Evolutionary conservation across 257 asterid species (phyloP).

Genomic region (Eustoma russellianum): DNA sequence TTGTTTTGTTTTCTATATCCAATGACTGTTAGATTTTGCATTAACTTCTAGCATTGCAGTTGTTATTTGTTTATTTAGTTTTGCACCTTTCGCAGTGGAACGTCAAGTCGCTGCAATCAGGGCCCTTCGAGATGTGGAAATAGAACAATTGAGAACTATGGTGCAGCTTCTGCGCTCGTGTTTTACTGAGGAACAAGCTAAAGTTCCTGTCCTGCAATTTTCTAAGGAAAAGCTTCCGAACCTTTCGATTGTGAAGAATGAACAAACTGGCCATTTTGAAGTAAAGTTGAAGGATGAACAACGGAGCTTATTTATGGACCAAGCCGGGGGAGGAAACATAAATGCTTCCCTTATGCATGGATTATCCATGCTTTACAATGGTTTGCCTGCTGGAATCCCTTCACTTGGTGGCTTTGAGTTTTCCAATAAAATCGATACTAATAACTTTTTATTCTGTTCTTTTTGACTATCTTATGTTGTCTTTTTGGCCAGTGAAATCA

Average conservation of each 20-base stretch:
- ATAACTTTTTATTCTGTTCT: slow-evolving; percentile 7
- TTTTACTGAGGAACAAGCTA: slow-evolving; percentile 44
- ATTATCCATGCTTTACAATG: slow-evolving; percentile 48
- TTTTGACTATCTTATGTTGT: slow-evolving; percentile 1
- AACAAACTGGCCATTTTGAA: slow-evolving; percentile 45
- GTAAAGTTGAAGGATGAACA: slow-evolving; percentile 47
- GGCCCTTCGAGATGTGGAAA: slow-evolving; percentile 76
- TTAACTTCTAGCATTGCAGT: too few relatives aligned
- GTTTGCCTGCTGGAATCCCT: slow-evolving; percentile 48
- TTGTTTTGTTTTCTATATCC: too few relatives aligned
- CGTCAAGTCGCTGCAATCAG: slow-evolving; percentile 67
- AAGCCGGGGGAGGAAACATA: slow-evolving; percentile 38
- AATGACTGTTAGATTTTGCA: too few relatives aligned
- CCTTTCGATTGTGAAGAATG: slow-evolving; percentile 34
- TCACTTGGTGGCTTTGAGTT: slow-evolving; percentile 67
- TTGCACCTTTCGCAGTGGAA: slow-evolving; percentile 41
- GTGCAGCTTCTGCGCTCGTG: slow-evolving; percentile 49
- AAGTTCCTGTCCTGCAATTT: slow-evolving; percentile 52
- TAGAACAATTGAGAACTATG: slow-evolving; percentile 53
- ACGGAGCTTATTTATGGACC: slow-evolving; percentile 27
- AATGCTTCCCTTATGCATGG: slow-evolving; percentile 62
- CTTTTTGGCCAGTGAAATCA: slow-evolving; percentile 58
- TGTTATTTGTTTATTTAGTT: too few relatives aligned
- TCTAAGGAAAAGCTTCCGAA: slow-evolving; percentile 63
- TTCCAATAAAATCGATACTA: slow-evolving; percentile 64